Evolutionary conservation across 1,284 basidiomycete genomes (phyloP), one percentile per base, ranked within the genome.

Genomic region (Moesziomyces globuligerus): DNA sequence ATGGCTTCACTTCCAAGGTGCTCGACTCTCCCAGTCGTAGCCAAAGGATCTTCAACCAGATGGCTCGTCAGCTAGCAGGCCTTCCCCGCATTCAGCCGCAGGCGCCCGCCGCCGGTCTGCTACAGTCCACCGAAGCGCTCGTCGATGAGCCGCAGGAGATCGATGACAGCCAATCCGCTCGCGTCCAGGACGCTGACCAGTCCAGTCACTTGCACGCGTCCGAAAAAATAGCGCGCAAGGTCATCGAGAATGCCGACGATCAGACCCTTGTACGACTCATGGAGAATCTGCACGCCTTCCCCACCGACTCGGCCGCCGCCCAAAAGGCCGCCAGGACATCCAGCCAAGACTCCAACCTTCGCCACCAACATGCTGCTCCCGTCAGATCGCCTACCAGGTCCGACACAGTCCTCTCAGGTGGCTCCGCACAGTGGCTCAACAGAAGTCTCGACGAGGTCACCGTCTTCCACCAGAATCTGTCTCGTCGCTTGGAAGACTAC

Each of bases 371-470:
- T 17, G 24, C 25, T 5, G 20, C 47, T 1, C 51, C 53, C 28
- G 20, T 34, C 3, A 45, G 53, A 20, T 40, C 43, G 18, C 62
- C 62, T 2, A 59, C 44, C 28, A 37, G 62, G 8, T 58, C 50
- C 52, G 64, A 57, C 48, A 56, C 53, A 18, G 55, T 56, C 54
- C 41, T 57, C 2, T 50, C 54, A 3, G 64, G 69, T 7, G 69
- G 75, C 17, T 73, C 71, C 7, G 41, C 49, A 4, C 59, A 66
- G 18, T 79, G 76, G 76, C 48, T 56, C 34, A 52, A 49, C 20
- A 55, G 74, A 18, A 68, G 60, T 24, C 20, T 72, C 11, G 74
- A 76, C 11, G 76, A 79, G 43, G 46, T 79, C 10, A 45, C 68
- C 3, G 29, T 45, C 15, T 75, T 79, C 25, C 64, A 70, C 34